A percentile compares a stretch with the other conserved stretches of the same genome.
Conservation (phyloP, 169 alveolate genomes). For the Plasmodium yoelii region DNA sequence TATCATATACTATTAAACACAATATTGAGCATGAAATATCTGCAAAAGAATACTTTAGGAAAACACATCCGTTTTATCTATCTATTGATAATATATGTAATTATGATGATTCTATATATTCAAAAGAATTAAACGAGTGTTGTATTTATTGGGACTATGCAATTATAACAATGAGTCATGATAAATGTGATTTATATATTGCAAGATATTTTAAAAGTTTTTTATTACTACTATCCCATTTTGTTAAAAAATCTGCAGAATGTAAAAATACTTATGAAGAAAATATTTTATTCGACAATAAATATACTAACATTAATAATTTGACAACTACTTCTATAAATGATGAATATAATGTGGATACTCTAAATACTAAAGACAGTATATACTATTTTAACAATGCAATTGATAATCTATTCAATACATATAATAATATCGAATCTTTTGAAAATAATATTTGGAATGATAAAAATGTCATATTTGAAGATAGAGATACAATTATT, state of each 20-base stretch:
- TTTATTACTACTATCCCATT: conserved; percentile 23
- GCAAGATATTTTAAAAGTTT: conserved; percentile 54
- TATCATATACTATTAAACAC: conserved; percentile 56
- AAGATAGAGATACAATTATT: too few species aligned
- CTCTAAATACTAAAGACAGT: too few species aligned
- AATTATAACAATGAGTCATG: conserved; percentile 73
- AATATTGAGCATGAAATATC: conserved; percentile 53
- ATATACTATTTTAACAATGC: too few species aligned
- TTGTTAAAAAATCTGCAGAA: conserved; percentile 10
- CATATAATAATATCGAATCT: too few species aligned
- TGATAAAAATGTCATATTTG: too few species aligned
- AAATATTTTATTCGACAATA: too few species aligned
- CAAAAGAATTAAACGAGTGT: conserved; percentile 35
- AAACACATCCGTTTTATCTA: conserved; percentile 22
- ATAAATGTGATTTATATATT: conserved; percentile 54
- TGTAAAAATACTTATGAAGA: background rate
- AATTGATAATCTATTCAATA: too few species aligned
- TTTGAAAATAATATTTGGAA: too few species aligned
- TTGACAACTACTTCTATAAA: too few species aligned
- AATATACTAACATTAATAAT: too few species aligned
- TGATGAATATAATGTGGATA: too few species aligned
- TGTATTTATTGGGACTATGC: conserved; percentile 77
- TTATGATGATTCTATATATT: conserved; percentile 33
- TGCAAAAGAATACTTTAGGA: conserved; percentile 52
- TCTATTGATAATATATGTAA: conserved; percentile 29